Percentiles rank a stretch among this genome's conserved stretches.
These are phyloP conservation scores for Sporothrix curviconia DNA, from an alignment of 2,329 filamentous ascomycete genomes.

Conservation along the genomic window DNA sequence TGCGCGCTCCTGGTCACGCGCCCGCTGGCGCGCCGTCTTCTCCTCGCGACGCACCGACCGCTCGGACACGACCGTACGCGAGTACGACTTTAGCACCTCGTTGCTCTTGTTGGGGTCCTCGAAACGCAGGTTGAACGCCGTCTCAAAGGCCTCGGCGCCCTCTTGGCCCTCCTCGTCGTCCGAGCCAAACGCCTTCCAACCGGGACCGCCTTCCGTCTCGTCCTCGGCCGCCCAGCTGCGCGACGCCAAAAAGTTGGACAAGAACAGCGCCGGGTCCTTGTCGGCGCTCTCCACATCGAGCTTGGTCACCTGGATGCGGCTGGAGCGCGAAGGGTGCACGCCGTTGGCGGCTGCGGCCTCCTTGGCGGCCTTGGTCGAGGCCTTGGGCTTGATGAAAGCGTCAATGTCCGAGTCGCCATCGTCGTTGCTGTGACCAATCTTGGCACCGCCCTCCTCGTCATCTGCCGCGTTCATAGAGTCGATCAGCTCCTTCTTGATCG, in stretches of 20 bases:
- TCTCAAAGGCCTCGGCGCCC: constrained; percentile 78
- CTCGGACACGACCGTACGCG: constrained; percentile 74
- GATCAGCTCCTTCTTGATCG: constrained; percentile 69
- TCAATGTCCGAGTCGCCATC: constrained; percentile 62
- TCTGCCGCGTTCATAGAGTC: constrained; percentile 66
- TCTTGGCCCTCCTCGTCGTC: constrained; percentile 76
- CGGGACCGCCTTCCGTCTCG: constrained; percentile 41
- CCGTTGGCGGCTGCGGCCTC: constrained; percentile 32
- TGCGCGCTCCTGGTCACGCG: constrained; percentile 69
- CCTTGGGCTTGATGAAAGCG: constrained; percentile 69
- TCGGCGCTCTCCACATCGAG: constrained; percentile 69
- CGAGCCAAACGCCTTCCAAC: constrained; percentile 80
- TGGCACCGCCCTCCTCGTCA: constrained; percentile 51
- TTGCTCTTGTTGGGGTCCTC: constrained; percentile 86
- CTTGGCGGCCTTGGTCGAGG: constrained; percentile 31
- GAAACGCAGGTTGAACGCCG: constrained; percentile 92
- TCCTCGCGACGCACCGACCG: constrained; percentile 84
- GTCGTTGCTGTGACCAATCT: constrained; percentile 40
- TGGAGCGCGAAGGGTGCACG: constrained; percentile 50
- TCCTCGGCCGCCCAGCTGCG: constrained; percentile 73
- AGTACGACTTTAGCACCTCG: constrained; percentile 79
- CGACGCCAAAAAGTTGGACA: constrained; percentile 93
- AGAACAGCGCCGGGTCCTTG: constrained; percentile 76
- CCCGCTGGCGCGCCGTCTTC: constrained; percentile 66
- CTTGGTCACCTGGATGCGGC: constrained; percentile 43